Evolutionary conservation across 768 basidiomycete genomes (phyloP), one percentile per base, ranked within the genome.

Genomic region (Leucogyrophana mollusca): DNA sequence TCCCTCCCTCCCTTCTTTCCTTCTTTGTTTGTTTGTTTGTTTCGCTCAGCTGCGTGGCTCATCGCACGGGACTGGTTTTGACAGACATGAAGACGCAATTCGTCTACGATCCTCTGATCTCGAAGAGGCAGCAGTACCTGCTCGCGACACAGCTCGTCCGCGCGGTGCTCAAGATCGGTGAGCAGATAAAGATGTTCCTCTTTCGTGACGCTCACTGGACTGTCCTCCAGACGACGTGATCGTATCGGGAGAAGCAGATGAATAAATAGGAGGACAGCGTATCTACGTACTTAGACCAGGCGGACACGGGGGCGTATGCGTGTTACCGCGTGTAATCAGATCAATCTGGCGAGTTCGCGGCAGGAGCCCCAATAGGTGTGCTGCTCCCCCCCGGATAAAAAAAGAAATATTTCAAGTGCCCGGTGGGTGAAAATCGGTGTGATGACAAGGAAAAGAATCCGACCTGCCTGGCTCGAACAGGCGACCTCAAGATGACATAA

Each of bases 51-150:
- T n/a, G n/a, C n/a, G n/a, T n/a, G n/a, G n/a, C n/a, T n/a, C n/a
- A n/a, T n/a, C 20, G 40, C 22, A 17, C 16, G 11, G 22, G 38
- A 43, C 43, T 52, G 22, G 49, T 22, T 14, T 13, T 16, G 25
- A 6, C 61, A 97, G 95, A 99, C 57, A 99, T 99, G 95, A 95
- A 88, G 76, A 78, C 85, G 60, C 95, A 97, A 64, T 91, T 93
- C 58, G 94, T 98, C 34, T 94, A 94, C 56, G 96, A 99, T 60
- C 95, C 96, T 22, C 71, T 97, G 53, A 96, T 98, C 67, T 94
- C 94, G 34, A 99, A 98, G 72, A 74, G 95, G 60, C 94, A 97
- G 62, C 95, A 98, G 61, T 96, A 93, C 70, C 72, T 99, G 48
- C 74, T 99, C 34, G 96, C 96, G n/a, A 97, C 94, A 17, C 94